Percentiles rank a stretch among this genome's conserved stretches.
Evolutionary conservation across 306 rosid species (phyloP).

Genomic region (Carpinus viminea): DNA sequence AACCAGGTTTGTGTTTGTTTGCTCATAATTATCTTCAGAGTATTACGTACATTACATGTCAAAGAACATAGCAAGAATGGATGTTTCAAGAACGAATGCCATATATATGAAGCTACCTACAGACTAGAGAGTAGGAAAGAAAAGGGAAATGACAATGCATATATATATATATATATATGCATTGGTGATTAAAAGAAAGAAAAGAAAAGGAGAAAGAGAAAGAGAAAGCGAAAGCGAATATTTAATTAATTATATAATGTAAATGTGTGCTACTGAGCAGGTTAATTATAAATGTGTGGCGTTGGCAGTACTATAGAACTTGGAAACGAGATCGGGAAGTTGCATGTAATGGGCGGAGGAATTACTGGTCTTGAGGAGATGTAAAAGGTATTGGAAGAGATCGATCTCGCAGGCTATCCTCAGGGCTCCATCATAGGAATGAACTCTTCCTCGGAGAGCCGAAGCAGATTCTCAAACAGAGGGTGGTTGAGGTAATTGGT

Average conservation of each 20-base stretch:
- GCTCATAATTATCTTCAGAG: background rate
- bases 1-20: background rate
- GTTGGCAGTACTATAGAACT: constrained; percentile 3
- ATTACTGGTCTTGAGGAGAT: constrained; percentile 7
- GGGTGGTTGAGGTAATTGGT: constrained; percentile 12
- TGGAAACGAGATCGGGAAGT: constrained; percentile 8
- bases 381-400: constrained; percentile 12
- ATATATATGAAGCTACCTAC: no score
- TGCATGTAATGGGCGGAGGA: constrained; percentile 13
- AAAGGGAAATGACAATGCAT: background rate
- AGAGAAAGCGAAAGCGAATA: background rate
- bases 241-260: background rate
- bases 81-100: background rate
- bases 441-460: constrained; percentile 8
- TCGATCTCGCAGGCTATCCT: constrained; percentile 6
- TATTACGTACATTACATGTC: background rate
- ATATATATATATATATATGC: no score
- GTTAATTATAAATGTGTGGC: background rate
- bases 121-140: background rate
- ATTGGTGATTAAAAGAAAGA: background rate
- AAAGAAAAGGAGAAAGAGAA: no score
- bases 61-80: background rate
- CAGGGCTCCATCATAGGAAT: constrained; percentile 13
- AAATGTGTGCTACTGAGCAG: background rate
- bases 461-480: constrained; percentile 4